Base-by-base conservation (phyloP, 2,329 filamentous ascomycete genomes). In the Pyrenophora teres region DNA sequence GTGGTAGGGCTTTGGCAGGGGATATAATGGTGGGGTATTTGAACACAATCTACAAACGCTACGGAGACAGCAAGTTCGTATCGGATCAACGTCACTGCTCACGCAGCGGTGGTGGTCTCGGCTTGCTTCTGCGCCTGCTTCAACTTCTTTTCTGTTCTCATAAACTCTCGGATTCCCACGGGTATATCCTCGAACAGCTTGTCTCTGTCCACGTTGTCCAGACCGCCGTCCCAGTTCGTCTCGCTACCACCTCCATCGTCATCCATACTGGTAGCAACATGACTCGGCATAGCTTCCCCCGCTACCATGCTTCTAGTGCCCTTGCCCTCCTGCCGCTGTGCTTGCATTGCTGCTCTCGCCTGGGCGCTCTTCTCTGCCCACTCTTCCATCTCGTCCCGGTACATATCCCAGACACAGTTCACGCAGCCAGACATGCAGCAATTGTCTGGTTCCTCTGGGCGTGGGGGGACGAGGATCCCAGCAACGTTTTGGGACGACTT, bases 381-480 rank as follows among this genome's bases (percentile, higher is more conserved):
- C 51, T 90, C 89, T 73, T 97, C 92, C 75, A 97, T 81, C 45
- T 97, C 94, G 61, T 99, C 93, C 7, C 92, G 83, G 74, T 87
- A 97, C 46, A 85, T 80, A 65, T 97, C 92, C 92, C 92, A 97
- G 2, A 97, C 94, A 73, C 94, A 99, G 73, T 97, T 92, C 41
- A 96, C 93, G 71, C 94, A 99, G 3, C 94, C 94, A 68, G 90
- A 94, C 94, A 99, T 99, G 76, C 94, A 99, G 81, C 94, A 99
- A 70, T 99, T 97, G 67, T 97, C 94, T 3, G 94, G 94, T 75
- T 99, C 93, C 40, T 85, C 82, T 1, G 94, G 94, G 40, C 84
- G 83, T 0, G 92, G 92, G 2, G 94, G 94, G 4, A 97, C 88
- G 15, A 85, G 76, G 1, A 97, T 83, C 3, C 92, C 93, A 1